These are phyloP conservation scores for Botrytis fragariae DNA, from an alignment of 2,329 filamentous ascomycete species.

Conservation along the genomic window DNA sequence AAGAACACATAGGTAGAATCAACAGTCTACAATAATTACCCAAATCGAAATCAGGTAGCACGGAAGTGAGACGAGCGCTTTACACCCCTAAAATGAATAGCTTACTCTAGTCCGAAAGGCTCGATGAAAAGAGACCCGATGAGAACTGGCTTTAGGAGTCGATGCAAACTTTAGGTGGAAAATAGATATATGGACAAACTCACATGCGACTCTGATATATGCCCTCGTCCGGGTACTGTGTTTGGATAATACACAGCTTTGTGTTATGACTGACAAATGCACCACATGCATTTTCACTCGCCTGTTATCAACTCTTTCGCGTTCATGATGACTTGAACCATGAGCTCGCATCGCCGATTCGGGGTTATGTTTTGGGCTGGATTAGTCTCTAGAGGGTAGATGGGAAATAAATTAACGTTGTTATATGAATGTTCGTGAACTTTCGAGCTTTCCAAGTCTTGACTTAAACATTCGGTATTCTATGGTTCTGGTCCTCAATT, in stretches of 20 bases:
- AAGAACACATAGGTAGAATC: fast-evolving
- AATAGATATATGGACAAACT: not conserved
- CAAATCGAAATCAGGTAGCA: not conserved
- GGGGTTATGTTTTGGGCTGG: not conserved
- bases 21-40: not conserved
- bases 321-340: not conserved
- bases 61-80: not conserved
- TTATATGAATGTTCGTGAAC: not conserved
- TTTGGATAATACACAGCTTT: not conserved
- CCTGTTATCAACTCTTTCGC: fast-evolving
- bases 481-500: no score
- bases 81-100: not conserved
- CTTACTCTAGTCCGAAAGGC: not conserved
- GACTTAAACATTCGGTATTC: no score
- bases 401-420: not conserved
- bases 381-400: not conserved
- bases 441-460: not conserved
- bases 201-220: not conserved
- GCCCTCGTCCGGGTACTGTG: not conserved
- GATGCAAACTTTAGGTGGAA: fast-evolving
- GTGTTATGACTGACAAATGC: not conserved
- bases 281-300: not conserved
- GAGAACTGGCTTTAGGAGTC: not conserved
- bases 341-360: not conserved
- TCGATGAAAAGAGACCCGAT: not conserved